Percentiles rank a stretch among this genome's conserved stretches.
phyloP scores from a whole-genome alignment of 2,329 filamentous ascomycete genomes.

The Aspergillus piperis region DNA sequence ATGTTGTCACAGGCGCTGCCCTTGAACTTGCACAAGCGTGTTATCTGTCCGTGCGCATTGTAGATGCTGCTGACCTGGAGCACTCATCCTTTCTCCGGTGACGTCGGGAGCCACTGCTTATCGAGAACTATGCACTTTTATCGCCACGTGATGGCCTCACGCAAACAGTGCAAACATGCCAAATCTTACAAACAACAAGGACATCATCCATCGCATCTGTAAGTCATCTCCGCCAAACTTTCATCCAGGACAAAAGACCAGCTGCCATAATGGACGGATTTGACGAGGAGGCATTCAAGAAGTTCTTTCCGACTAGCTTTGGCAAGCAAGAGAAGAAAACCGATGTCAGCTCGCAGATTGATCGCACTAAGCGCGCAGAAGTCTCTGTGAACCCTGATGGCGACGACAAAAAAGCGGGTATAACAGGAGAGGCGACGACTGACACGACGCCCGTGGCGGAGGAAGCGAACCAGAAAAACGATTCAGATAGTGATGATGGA shows the following conservation, averaged over 20 bases:
- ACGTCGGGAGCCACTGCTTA: neutral
- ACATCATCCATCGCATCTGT: constrained; percentile 15
- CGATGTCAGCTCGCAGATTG: constrained; percentile 77
- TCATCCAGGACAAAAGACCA: constrained; percentile 4
- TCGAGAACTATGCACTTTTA: neutral
- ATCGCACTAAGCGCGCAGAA: constrained; percentile 68
- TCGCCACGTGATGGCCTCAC: neutral
- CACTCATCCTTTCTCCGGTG: neutral
- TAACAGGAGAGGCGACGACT: constrained; percentile 24
- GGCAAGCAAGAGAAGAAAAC: constrained; percentile 76
- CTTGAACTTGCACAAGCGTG: neutral
- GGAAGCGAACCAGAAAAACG: constrained; percentile 25
- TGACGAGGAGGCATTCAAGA: constrained; percentile 49
- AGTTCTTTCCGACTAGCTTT: constrained; percentile 78
- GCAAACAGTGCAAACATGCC: constrained; percentile 27
- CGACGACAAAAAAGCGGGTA: constrained; percentile 28
- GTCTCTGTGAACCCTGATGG: constrained; percentile 34
- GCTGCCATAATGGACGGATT: constrained; percentile 42
- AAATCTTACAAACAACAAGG: constrained; percentile 26
- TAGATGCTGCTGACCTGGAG: too few species aligned
- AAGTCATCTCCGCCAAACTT: neutral
- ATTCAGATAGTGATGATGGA: constrained; percentile 19
- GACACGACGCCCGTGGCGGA: constrained; percentile 22
- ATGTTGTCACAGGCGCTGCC: neutral
- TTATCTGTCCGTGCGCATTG: neutral